Evolutionary conservation across 2,329 filamentous ascomycete species (phyloP).

Genomic region (Blastomyces emzantsi): DNA sequence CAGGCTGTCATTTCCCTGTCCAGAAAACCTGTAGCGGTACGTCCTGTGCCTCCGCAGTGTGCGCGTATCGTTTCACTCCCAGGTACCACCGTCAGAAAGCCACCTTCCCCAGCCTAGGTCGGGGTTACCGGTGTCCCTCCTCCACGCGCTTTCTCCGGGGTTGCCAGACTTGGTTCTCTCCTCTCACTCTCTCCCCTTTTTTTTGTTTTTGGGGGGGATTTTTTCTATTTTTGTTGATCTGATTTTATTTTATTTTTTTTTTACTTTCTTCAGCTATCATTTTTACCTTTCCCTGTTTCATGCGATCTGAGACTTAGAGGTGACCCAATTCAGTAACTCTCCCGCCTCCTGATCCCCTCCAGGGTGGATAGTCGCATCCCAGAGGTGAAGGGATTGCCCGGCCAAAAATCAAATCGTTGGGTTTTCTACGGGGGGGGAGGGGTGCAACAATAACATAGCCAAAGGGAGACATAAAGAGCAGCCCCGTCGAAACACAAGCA

Average conservation of each 20-base stretch:
- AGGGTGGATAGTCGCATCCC: neutral
- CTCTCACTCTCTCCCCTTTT: neutral
- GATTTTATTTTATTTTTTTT: neutral
- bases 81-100: slow-evolving; percentile 7
- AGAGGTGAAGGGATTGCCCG: neutral
- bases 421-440: neutral
- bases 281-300: neutral
- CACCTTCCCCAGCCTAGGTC: neutral
- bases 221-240: neutral
- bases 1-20: neutral
- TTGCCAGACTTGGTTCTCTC: neutral
- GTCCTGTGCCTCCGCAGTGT: neutral
- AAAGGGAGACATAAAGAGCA: neutral
- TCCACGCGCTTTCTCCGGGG: neutral
- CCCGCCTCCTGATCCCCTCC: neutral
- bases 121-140: neutral
- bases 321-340: neutral
- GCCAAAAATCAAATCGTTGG: neutral
- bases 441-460: neutral
- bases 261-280: neutral
- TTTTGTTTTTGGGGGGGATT: neutral
- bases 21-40: neutral
- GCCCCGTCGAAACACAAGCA: neutral
- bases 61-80: slow-evolving; percentile 7
- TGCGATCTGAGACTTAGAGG: neutral